phyloP scores from a whole-genome alignment of 2,329 filamentous ascomycete species.

The Ceratocystis eucalypticola region DNA sequence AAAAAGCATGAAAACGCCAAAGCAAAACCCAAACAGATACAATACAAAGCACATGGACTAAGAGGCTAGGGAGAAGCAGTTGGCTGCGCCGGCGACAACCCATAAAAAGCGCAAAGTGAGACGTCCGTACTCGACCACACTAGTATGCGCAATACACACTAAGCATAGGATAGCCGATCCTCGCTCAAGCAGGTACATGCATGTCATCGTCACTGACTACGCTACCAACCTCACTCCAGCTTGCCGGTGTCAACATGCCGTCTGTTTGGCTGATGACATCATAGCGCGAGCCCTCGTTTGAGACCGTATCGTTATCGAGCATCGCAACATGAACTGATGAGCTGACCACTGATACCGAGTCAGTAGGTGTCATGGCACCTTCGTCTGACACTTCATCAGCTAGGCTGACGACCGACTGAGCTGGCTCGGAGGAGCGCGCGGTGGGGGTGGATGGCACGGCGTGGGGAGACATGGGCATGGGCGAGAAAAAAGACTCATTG shows the following conservation, averaged over 20 bases:
- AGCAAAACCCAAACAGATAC: not conserved
- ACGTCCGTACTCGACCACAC: not conserved
- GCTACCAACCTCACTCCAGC: slow-evolving; percentile 53
- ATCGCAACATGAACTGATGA: slow-evolving; percentile 10
- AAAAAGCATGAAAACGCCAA: not conserved
- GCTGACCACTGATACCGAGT: slow-evolving; percentile 12
- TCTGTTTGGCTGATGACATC: slow-evolving; percentile 48
- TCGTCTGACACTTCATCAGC: slow-evolving; percentile 34
- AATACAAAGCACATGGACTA: not conserved
- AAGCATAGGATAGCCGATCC: slow-evolving; percentile 14
- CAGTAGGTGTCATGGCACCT: slow-evolving; percentile 18
- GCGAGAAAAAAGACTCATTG: slow-evolving; percentile 44
- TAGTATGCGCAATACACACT: not conserved
- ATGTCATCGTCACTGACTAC: slow-evolving; percentile 44
- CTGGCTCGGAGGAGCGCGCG: slow-evolving; percentile 32
- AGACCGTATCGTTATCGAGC: slow-evolving; percentile 38
- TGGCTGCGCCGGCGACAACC: not conserved
- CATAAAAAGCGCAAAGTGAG: not conserved
- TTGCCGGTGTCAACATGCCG: slow-evolving; percentile 45
- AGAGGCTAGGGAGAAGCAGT: not conserved
- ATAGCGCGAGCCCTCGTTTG: slow-evolving; percentile 39
- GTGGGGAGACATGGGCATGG: slow-evolving; percentile 38
- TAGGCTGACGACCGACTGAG: slow-evolving; percentile 38
- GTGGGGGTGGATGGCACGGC: slow-evolving; percentile 21
- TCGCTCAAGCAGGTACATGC: slow-evolving; percentile 23